A percentile compares a stretch with the other conserved stretches of the same genome.
Evolutionary conservation across 2,329 filamentous ascomycete genomes (phyloP).

Genomic region (Cercospora beticola): DNA sequence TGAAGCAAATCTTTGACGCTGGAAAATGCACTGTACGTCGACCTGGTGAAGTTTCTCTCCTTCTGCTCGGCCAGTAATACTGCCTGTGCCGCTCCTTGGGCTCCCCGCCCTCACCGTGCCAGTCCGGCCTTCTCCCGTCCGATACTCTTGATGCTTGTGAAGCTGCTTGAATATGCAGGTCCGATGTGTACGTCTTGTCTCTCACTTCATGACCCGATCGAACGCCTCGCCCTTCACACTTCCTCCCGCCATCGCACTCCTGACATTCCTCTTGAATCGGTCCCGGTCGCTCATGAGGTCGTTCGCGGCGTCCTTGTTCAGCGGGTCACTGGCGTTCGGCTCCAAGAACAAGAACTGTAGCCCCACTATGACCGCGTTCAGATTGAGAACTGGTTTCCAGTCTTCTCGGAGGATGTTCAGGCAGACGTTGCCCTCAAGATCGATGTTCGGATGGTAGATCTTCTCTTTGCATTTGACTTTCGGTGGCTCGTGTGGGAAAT

Average conservation of each 20-base stretch:
- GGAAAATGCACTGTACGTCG: background rate
- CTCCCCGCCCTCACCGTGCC: slow-evolving; percentile 13
- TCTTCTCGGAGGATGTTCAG: slow-evolving; percentile 96
- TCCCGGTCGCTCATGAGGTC: slow-evolving; percentile 85
- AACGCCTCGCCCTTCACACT: slow-evolving; percentile 70
- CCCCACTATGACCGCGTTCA: slow-evolving; percentile 95
- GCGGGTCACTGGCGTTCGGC: slow-evolving; percentile 92
- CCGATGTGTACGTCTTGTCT: background rate
- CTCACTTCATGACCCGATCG: slow-evolving; percentile 71
- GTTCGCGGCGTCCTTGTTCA: slow-evolving; percentile 97
- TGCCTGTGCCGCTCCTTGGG: background rate
- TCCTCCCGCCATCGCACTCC: slow-evolving; percentile 78
- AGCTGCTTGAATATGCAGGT: background rate
- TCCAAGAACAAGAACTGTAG: slow-evolving; percentile 96
- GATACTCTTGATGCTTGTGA: background rate
- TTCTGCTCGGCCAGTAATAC: background rate
- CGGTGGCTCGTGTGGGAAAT: slow-evolving; percentile 94
- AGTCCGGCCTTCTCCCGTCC: background rate
- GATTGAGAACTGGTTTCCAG: slow-evolving; percentile 96
- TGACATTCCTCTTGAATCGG: slow-evolving; percentile 87
- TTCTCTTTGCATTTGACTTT: slow-evolving; percentile 97
- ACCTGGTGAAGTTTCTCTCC: background rate
- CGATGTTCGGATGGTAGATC: slow-evolving; percentile 99
- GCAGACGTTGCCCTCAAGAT: slow-evolving; percentile 95
- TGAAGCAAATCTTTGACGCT: slow-evolving; percentile 1